These are phyloP conservation scores for Chytriomyces confervae DNA, from an alignment of 192 early-diverging fungal genomes.

Conservation along the genomic window DNA sequence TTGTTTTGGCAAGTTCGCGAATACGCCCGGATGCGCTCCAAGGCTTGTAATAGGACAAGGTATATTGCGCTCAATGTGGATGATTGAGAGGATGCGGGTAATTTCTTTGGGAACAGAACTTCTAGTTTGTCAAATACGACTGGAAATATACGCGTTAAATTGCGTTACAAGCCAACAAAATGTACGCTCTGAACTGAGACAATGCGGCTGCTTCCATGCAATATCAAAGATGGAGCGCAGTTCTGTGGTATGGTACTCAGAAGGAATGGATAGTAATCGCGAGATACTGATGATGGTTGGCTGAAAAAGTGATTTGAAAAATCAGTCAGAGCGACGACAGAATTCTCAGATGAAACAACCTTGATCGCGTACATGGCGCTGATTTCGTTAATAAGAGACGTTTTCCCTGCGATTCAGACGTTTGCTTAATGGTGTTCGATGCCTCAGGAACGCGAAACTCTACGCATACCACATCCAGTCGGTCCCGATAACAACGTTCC, in stretches of 20 bases:
- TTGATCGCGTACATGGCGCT: not conserved
- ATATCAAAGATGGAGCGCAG: constrained; percentile 4
- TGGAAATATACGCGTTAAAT: constrained; percentile 41
- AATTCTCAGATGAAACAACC: not conserved
- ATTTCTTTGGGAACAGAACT: constrained; percentile 4
- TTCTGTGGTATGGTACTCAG: not conserved
- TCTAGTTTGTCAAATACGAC: constrained; percentile 50
- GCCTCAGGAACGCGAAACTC: not conserved
- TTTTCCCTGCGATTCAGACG: not conserved
- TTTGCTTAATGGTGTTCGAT: not conserved
- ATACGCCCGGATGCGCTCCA: not conserved
- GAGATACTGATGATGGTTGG: constrained; percentile 5
- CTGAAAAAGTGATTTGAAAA: not conserved
- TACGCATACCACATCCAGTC: constrained; percentile 20
- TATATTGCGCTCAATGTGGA: constrained; percentile 5
- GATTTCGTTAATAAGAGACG: constrained; percentile 6
- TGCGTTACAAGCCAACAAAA: not conserved
- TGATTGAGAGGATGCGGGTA: not conserved
- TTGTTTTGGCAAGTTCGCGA: not conserved
- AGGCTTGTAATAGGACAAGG: not conserved
- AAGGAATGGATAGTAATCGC: not conserved
- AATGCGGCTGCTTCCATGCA: not conserved
- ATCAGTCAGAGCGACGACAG: not conserved
- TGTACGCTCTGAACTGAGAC: constrained; percentile 2
- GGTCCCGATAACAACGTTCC: constrained; percentile 17